Evolutionary conservation across 768 basidiomycete genomes (phyloP), one percentile per base, ranked within the genome.

Genomic region (Sporobolomyces pararoseus): DNA sequence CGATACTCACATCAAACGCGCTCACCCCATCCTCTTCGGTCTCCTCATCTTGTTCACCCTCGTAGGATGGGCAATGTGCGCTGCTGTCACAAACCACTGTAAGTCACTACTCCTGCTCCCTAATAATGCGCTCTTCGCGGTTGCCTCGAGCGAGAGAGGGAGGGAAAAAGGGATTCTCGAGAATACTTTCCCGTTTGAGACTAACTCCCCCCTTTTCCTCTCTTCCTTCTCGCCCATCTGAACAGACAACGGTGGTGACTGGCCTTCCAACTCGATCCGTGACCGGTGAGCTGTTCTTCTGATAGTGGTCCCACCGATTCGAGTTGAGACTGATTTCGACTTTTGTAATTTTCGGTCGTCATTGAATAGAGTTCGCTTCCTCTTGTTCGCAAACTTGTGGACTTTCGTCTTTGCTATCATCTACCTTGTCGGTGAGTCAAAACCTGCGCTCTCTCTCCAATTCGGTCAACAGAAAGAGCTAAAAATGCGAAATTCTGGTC

Each of bases 361-460:
- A 51, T 49, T 39, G 23, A 53, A 4, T 51, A 66, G 69, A 55
- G n/a, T 46, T 47, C 57, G 70, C 13, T 75, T 72, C 66, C 67
- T 75, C 46, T 61, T 75, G 51, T 75, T 75, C 65, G 59, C 55
- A 37, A 65, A 65, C 25, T 46, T 73, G 42, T 75, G 74, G 74
- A 73, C 71, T 12, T 65, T 75, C 50, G 27, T 75, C 58, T 71
- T 75, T 60, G 21, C 66, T 19, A 35, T 68, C 58, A 35, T 65
- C 63, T 75, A 75, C 68, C 50, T 75, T 44, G 50, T 52, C 49
- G 73, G 72, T 68, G 25, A 42, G 71, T 68, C 29, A 42, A n/a
- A n/a, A n/a, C n/a, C n/a, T n/a, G 19, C 53, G 31, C 39, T 16
- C 39, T 42, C 39, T 42, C 17, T 42, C 10, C 9, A 9, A 9